These are phyloP conservation scores for Gymnopus androsaceus DNA, from an alignment of 1,284 basidiomycete species.

Conservation along the genomic window DNA sequence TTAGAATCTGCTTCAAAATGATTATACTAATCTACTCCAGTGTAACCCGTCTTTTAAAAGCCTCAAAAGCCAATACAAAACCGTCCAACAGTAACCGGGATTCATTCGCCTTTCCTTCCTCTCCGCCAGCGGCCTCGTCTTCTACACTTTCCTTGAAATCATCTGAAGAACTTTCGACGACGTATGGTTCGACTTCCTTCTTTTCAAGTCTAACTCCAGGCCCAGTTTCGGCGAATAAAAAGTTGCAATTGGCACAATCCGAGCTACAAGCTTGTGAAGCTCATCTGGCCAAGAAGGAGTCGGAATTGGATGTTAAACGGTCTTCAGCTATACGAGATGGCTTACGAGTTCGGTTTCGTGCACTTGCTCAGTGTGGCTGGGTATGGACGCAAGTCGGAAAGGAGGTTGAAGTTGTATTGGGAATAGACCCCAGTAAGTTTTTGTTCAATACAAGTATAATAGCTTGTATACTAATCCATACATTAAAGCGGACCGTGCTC, in stretches of 20 bases:
- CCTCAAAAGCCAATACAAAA: slow-evolving; percentile 53
- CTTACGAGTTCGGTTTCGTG: slow-evolving; percentile 58
- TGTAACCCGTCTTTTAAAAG: slow-evolving; percentile 75
- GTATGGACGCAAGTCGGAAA: slow-evolving; percentile 67
- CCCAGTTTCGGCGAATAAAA: slow-evolving; percentile 36
- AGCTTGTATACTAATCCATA: neutral
- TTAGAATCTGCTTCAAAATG: neutral
- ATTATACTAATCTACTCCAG: slow-evolving; percentile 34
- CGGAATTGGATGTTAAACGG: slow-evolving; percentile 55
- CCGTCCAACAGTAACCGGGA: slow-evolving; percentile 41
- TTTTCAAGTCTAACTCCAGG: slow-evolving; percentile 37
- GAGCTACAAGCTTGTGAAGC: slow-evolving; percentile 79
- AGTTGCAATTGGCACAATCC: slow-evolving; percentile 65
- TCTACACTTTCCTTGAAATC: slow-evolving; percentile 36
- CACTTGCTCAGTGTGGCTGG: slow-evolving; percentile 67
- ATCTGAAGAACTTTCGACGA: slow-evolving; percentile 22
- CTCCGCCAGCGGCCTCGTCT: slow-evolving; percentile 31
- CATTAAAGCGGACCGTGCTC: neutral
- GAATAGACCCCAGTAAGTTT: slow-evolving; percentile 3
- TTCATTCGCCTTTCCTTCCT: slow-evolving; percentile 36
- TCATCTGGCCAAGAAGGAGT: slow-evolving; percentile 67
- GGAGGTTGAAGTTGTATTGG: slow-evolving; percentile 43
- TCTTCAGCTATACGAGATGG: slow-evolving; percentile 58
- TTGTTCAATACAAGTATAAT: neutral
- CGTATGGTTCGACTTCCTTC: slow-evolving; percentile 34